Evolutionary conservation across 306 rosid genomes (phyloP).

Genomic region (Gynostemma pentaphyllum): DNA sequence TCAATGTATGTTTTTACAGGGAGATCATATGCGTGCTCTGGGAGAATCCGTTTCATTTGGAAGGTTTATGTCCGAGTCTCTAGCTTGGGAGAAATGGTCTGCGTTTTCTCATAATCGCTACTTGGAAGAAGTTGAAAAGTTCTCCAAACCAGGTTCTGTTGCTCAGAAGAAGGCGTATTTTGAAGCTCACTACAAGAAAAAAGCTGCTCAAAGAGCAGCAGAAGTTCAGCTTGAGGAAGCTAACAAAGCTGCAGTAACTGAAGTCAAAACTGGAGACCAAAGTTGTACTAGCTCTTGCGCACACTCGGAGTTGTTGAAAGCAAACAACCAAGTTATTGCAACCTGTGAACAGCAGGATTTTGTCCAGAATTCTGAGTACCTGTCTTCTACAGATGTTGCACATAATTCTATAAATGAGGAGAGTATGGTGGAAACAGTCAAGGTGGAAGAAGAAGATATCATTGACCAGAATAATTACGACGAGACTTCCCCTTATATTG

Average conservation of each 20-base stretch:
- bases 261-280: conserved; percentile 16
- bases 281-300: conserved; percentile 4
- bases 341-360: conserved; percentile 18
- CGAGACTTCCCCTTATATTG: conserved; percentile 14
- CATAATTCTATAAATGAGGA: conserved; percentile 15
- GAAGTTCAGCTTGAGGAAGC: conserved; percentile 34
- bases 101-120: conserved; percentile 68
- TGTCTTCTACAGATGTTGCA: conserved; percentile 12
- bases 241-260: conserved; percentile 14
- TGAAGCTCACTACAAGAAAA: conserved; percentile 83
- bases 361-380: conserved; percentile 14
- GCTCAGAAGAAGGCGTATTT: conserved; percentile 84
- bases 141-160: conserved; percentile 83
- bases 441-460: conserved; percentile 24
- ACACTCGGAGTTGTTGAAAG: conserved; percentile 1
- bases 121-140: conserved; percentile 71
- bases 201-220: conserved; percentile 61
- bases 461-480: conserved; percentile 13
- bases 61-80: conserved; percentile 54
- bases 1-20: conserved; percentile 26
- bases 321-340: conserved; percentile 9
- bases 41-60: conserved; percentile 89
- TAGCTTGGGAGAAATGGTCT: conserved; percentile 90
- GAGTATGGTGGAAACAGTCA: conserved; percentile 16
- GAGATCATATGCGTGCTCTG: conserved; percentile 33